Conservation (phyloP, 2,329 filamentous ascomycete genomes). For the Ophiostoma ulmi region DNA sequence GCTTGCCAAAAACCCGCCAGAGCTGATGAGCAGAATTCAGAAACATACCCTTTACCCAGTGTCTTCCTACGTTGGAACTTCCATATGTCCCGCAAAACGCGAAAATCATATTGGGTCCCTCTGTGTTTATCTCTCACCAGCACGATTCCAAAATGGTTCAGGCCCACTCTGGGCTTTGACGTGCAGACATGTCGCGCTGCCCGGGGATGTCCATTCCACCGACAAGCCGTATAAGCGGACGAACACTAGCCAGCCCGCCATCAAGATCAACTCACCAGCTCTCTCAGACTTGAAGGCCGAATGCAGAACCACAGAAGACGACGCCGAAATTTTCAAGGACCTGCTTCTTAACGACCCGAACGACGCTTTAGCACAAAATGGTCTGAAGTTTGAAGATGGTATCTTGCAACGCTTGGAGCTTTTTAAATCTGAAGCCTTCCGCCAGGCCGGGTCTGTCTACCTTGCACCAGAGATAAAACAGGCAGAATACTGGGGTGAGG, state of each 20-base stretch:
- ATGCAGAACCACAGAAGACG: neutral
- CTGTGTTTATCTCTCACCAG: neutral
- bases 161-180: slow-evolving; percentile 8
- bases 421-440: neutral
- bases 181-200: neutral
- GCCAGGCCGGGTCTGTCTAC: neutral
- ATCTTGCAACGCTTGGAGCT: neutral
- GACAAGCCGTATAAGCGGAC: neutral
- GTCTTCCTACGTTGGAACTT: neutral
- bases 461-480: neutral
- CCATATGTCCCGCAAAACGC: neutral
- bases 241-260: neutral
- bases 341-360: neutral
- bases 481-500: slow-evolving; percentile 7
- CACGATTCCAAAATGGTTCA: neutral
- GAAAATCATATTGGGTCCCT: neutral
- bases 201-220: neutral
- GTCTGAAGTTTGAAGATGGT: neutral
- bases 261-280: slow-evolving; percentile 4
- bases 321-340: neutral
- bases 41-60: neutral
- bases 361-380: neutral
- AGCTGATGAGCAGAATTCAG: neutral
- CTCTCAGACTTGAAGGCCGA: neutral
- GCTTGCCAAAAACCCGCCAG: neutral